Evolutionary conservation across 2,329 filamentous ascomycete species (phyloP).

Genomic region (Lasiodiplodia gonubiensis): DNA sequence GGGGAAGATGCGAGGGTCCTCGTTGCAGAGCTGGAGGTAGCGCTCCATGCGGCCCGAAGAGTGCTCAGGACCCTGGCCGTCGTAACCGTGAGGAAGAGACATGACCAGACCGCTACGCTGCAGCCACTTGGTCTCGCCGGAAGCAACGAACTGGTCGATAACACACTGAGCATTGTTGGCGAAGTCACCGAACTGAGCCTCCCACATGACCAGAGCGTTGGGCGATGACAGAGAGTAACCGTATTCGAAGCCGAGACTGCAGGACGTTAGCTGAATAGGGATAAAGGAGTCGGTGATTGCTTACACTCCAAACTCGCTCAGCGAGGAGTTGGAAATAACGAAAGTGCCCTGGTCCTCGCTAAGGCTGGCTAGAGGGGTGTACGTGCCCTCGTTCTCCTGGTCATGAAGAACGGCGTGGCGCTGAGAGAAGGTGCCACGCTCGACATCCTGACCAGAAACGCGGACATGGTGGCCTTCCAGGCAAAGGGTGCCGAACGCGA

Average conservation of each 20-base stretch:
- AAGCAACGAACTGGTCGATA: conserved; percentile 98
- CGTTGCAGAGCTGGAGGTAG: conserved; percentile 96
- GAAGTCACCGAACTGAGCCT: conserved; percentile 99
- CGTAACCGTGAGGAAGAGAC: conserved; percentile 96
- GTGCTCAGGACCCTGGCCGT: conserved; percentile 97
- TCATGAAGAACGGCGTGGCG: conserved; percentile 97
- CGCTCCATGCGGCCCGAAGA: conserved; percentile 97
- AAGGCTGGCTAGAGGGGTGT: conserved; percentile 89
- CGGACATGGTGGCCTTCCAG: conserved; percentile 95
- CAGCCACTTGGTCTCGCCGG: conserved; percentile 98
- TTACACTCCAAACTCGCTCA: conserved; percentile 71
- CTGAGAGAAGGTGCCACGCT: conserved; percentile 99
- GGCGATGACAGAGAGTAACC: conserved; percentile 97
- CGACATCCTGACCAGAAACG: conserved; percentile 97
- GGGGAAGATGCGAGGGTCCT: conserved; percentile 94
- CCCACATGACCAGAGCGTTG: conserved; percentile 98
- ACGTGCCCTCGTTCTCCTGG: conserved; percentile 90
- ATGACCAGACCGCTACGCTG: conserved; percentile 96
- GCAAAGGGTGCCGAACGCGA: conserved; percentile 91
- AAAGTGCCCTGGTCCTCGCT: conserved; percentile 93
- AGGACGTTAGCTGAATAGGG: conserved; percentile 35
- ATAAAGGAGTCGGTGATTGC: conserved; percentile 36
- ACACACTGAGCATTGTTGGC: conserved; percentile 99
- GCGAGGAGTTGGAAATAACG: conserved; percentile 94
- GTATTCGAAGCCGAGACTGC: conserved; percentile 92